Percentiles rank a stretch among this genome's conserved stretches.
phyloP scores from a whole-genome alignment of 306 rosid species.

The Acacia melanoxylon region DNA sequence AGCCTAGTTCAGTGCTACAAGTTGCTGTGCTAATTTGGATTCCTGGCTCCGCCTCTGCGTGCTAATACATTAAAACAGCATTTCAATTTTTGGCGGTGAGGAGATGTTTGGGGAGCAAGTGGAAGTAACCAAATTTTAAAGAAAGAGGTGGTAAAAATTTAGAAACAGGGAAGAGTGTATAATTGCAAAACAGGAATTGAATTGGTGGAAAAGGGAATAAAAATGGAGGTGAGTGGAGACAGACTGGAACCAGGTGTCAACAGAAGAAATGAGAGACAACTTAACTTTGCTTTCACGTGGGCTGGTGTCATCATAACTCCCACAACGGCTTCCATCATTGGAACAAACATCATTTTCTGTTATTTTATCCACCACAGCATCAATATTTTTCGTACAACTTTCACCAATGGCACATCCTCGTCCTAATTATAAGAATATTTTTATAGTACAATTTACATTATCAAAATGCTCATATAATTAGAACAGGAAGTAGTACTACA shows the following conservation, averaged over 20 bases:
- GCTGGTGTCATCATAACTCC: slow-evolving; percentile 35
- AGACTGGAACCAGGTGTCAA: slow-evolving; percentile 39
- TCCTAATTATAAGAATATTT: no score
- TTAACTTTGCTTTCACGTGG: slow-evolving; percentile 45
- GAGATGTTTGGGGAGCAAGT: neutral
- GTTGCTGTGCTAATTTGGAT: neutral
- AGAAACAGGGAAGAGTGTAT: neutral
- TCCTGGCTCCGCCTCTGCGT: no score
- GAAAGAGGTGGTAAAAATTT: neutral
- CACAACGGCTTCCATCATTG: slow-evolving; percentile 38
- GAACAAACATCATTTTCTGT: neutral
- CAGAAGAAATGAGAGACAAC: slow-evolving; percentile 26
- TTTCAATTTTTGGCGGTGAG: neutral
- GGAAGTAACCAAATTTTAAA: neutral
- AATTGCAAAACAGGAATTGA: neutral
- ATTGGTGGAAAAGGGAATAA: neutral
- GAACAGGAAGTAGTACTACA: neutral
- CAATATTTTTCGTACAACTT: neutral
- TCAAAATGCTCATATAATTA: no score
- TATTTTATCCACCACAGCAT: neutral
- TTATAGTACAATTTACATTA: no score
- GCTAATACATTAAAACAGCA: neutral
- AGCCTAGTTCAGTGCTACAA: slow-evolving; percentile 28
- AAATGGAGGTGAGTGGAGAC: slow-evolving; percentile 9
- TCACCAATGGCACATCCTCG: no score